A percentile compares a stretch with the other conserved stretches of the same genome.
Conservation (phyloP, 1,139 yeast species). For the Keqinozyma sinolaborantium region DNA sequence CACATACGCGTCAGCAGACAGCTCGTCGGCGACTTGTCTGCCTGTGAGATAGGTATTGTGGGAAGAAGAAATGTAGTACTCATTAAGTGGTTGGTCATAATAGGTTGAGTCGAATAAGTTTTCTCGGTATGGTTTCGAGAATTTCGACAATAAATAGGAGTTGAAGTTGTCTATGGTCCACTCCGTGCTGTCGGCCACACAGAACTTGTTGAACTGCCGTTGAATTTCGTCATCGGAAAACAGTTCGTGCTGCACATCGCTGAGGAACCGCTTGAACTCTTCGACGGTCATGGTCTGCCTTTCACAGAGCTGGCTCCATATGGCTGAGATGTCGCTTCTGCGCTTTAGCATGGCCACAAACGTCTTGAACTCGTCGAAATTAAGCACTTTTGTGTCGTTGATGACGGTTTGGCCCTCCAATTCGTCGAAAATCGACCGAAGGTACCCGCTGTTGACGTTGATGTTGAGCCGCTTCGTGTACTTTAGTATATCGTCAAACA, state of each 20-base stretch:
- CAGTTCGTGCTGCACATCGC: constrained; percentile 48
- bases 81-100: constrained; percentile 68
- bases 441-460: constrained; percentile 36
- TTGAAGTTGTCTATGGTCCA: constrained; percentile 52
- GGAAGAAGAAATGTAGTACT: constrained; percentile 86
- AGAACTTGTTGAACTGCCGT: constrained; percentile 44
- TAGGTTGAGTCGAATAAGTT: constrained; percentile 25
- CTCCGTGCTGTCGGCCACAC: constrained; percentile 19
- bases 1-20: constrained; percentile 90
- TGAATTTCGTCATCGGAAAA: constrained; percentile 21
- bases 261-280: constrained; percentile 46
- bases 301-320: constrained; percentile 22
- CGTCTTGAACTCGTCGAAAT: constrained; percentile 67
- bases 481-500: constrained; percentile 64
- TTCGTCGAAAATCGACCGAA: constrained; percentile 38
- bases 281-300: constrained; percentile 41
- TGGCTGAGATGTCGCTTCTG: constrained; percentile 27
- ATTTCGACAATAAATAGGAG: constrained; percentile 48
- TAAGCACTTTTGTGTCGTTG: constrained; percentile 27
- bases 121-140: constrained; percentile 33
- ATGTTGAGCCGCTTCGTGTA: constrained; percentile 69
- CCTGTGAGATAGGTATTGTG: constrained; percentile 93
- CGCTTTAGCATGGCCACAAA: constrained; percentile 54
- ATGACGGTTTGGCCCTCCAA: constrained; percentile 32
- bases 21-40: constrained; percentile 85